phyloP scores from a whole-genome alignment of 1,284 basidiomycete genomes.

The Rhodotorula glutinis region DNA sequence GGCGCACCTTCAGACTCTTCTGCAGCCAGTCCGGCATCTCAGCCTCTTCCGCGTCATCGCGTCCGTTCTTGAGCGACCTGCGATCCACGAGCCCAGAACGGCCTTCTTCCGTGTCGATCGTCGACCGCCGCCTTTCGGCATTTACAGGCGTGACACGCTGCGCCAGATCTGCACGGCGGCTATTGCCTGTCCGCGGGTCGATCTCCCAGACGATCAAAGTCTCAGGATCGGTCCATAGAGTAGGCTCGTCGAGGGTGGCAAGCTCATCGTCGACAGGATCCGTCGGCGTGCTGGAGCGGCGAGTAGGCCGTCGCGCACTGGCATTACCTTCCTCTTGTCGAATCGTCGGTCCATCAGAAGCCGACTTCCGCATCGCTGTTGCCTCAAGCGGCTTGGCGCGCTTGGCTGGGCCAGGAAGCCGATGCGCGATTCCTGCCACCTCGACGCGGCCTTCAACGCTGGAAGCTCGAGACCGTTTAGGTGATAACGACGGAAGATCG shows the following conservation, averaged over 20 bases:
- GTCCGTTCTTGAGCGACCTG: background rate
- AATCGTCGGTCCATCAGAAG: too few species aligned
- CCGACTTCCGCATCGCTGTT: too few species aligned
- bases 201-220: slow-evolving; percentile 52
- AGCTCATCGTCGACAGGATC: background rate
- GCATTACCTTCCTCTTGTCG: too few species aligned
- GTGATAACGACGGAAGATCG: too few species aligned
- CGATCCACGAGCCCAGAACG: slow-evolving; percentile 13
- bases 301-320: too few species aligned
- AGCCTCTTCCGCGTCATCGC: background rate
- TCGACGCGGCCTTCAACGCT: too few species aligned
- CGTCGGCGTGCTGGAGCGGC: too few species aligned
- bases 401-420: too few species aligned
- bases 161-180: slow-evolving; percentile 2
- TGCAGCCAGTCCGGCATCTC: slow-evolving; percentile 57
- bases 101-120: background rate
- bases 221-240: slow-evolving; percentile 60
- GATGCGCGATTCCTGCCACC: too few species aligned
- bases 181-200: slow-evolving; percentile 43
- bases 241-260: background rate
- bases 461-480: too few species aligned
- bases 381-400: too few species aligned
- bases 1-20: slow-evolving; percentile 54
- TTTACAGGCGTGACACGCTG: background rate
- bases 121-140: background rate